phyloP scores from a whole-genome alignment of 768 basidiomycete genomes.

The Epithele typhae region DNA sequence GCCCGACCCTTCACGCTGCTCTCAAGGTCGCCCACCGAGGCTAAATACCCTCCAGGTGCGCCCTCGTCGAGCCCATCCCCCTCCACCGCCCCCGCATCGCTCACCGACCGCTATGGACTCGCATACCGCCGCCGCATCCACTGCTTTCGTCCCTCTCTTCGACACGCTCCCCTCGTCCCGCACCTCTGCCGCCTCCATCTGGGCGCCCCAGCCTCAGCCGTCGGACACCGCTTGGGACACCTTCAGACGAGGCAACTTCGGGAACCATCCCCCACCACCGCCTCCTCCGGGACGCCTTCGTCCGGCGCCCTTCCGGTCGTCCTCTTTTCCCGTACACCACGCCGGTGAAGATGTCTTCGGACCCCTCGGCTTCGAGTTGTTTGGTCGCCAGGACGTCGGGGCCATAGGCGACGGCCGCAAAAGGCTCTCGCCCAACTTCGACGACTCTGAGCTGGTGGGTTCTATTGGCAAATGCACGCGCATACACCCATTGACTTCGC shows the following conservation, averaged over 20 bases:
- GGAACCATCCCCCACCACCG: constrained; percentile 4
- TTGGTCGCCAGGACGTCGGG: constrained; percentile 51
- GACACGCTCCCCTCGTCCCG: constrained; percentile 17
- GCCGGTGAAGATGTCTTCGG: constrained; percentile 67
- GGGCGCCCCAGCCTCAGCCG: constrained; percentile 78
- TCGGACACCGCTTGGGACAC: constrained; percentile 66
- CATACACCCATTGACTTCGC: constrained; percentile 16
- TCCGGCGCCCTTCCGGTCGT: constrained; percentile 22
- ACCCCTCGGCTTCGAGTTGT: constrained; percentile 35
- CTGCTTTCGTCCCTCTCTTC: constrained; percentile 24
- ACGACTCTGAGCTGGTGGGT: constrained; percentile 53
- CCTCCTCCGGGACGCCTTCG: constrained; percentile 1
- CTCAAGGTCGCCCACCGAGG: constrained; percentile 3
- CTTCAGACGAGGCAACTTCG: constrained; percentile 44
- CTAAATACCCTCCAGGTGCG: constrained; percentile 10
- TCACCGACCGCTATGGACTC: constrained; percentile 18
- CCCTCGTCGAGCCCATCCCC: constrained; percentile 3
- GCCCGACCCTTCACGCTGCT: constrained; percentile 8
- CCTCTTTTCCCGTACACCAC: constrained; percentile 27
- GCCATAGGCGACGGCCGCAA: constrained; percentile 81
- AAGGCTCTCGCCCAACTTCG: constrained; percentile 52
- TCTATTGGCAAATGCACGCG: constrained; percentile 16
- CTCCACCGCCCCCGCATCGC: constrained; percentile 4
- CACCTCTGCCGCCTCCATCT: constrained; percentile 50
- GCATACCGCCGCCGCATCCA: constrained; percentile 10